Percentiles rank a stretch among this genome's conserved stretches.
phyloP scores from a whole-genome alignment of 108 stramenopile genomes.

The Cyclotella kingstonii region DNA sequence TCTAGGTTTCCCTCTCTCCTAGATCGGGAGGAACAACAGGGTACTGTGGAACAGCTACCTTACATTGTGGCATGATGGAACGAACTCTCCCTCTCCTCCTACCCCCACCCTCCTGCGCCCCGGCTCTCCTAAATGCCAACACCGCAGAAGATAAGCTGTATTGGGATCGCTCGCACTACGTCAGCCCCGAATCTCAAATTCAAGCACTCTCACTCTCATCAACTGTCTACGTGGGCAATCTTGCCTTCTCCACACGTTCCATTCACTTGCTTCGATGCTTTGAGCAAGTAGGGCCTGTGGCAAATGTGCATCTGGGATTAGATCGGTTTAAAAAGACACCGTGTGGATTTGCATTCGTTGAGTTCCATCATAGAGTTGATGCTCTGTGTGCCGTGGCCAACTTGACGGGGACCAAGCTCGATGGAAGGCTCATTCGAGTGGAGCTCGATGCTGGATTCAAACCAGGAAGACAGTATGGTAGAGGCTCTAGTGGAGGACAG shows the following conservation, averaged over 20 bases:
- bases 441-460: slow-evolving; percentile 96
- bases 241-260: slow-evolving; percentile 91
- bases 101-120: slow-evolving; percentile 55
- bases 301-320: slow-evolving; percentile 88
- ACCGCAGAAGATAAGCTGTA: slow-evolving; percentile 71
- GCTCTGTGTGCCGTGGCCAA: slow-evolving; percentile 70
- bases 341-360: slow-evolving; percentile 96
- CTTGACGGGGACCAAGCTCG: slow-evolving; percentile 85
- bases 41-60: no score
- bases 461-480: slow-evolving; percentile 92
- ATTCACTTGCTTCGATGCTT: slow-evolving; percentile 84
- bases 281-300: slow-evolving; percentile 81
- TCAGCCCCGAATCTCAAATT: slow-evolving; percentile 69
- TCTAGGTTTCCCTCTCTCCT: no score
- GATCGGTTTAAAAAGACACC: slow-evolving; percentile 82
- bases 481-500: slow-evolving; percentile 92
- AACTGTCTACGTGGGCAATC: slow-evolving; percentile 94
- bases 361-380: slow-evolving; percentile 72
- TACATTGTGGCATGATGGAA: no score
- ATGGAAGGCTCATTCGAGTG: slow-evolving; percentile 91
- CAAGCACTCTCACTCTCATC: slow-evolving; percentile 58
- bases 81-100: no score
- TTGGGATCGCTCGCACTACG: slow-evolving; percentile 86
- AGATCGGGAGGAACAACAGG: no score
- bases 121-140: slow-evolving; percentile 72